Percentiles rank a stretch among this genome's conserved stretches.
Conservation (phyloP, 345 rosid species). For the Citropsis articulata region DNA sequence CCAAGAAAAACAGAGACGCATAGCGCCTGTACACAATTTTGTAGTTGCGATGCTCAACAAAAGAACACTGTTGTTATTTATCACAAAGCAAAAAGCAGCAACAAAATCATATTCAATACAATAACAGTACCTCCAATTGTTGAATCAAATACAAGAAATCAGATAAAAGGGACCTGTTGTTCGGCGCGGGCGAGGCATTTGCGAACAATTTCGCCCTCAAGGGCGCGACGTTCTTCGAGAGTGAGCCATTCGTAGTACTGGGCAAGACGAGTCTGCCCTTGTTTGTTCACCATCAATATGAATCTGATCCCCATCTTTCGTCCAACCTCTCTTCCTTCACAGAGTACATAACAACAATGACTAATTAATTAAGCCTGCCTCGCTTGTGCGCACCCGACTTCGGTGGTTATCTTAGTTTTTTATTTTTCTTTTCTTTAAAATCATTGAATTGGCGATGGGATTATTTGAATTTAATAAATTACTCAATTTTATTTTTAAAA, state of each 20-base stretch:
- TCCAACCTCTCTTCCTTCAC: not conserved
- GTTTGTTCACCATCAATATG: slow-evolving; percentile 98
- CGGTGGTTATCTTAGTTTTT: too few relatives aligned
- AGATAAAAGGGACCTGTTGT: slow-evolving; percentile 56
- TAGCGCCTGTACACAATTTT: slow-evolving; percentile 93
- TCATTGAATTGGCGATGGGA: too few relatives aligned
- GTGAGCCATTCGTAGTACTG: slow-evolving; percentile 99
- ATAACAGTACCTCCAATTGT: not conserved
- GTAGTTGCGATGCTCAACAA: slow-evolving; percentile 97
- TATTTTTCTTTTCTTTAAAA: too few relatives aligned
- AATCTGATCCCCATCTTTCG: slow-evolving; percentile 83
- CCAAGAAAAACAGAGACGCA: slow-evolving; percentile 92
- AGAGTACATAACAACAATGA: too few relatives aligned
- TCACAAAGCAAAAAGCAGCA: not conserved
- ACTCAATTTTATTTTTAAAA: too few relatives aligned
- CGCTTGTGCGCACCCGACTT: too few relatives aligned
- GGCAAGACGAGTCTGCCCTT: slow-evolving; percentile 97
- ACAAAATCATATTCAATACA: not conserved
- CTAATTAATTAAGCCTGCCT: too few relatives aligned
- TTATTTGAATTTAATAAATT: too few relatives aligned
- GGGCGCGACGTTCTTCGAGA: slow-evolving; percentile 96
- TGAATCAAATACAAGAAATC: not conserved
- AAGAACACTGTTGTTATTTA: slow-evolving; percentile 66
- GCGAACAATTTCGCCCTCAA: slow-evolving; percentile 98
- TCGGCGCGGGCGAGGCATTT: slow-evolving; percentile 98